A percentile compares a stretch with the other conserved stretches of the same genome.
These are phyloP conservation scores for Dactylellina sp. DNA, from an alignment of 2,329 filamentous ascomycete species.

Conservation along the genomic window DNA sequence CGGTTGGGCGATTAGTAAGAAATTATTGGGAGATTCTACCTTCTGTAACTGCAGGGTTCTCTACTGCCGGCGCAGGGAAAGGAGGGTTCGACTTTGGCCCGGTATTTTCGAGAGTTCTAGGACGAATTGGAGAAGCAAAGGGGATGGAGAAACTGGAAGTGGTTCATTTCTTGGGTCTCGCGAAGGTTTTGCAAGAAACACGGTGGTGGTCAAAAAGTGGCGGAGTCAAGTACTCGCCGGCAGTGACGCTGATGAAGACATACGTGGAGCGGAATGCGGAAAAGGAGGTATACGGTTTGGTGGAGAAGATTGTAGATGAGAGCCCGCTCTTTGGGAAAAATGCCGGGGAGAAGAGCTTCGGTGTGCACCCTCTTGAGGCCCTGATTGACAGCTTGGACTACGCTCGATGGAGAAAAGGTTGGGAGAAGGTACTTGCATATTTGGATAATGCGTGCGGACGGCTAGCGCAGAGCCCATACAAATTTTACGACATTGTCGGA, in stretches of 20 bases:
- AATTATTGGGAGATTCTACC: constrained; percentile 89
- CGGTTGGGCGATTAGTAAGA: constrained; percentile 79
- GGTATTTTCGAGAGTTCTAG: constrained; percentile 76
- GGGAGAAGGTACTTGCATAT: constrained; percentile 43
- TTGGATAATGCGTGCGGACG: constrained; percentile 49
- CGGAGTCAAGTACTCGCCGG: constrained; percentile 33
- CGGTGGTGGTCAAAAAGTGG: constrained; percentile 60
- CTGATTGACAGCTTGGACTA: constrained; percentile 45
- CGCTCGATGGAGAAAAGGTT: constrained; percentile 10
- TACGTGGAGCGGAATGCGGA: constrained; percentile 14
- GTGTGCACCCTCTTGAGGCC: constrained; percentile 35
- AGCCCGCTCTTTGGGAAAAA: constrained; percentile 44
- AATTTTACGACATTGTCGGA: constrained; percentile 54
- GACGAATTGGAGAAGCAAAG: constrained; percentile 31
- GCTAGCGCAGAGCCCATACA: constrained; percentile 45
- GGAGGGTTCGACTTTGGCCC: constrained; percentile 90
- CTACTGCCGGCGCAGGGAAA: constrained; percentile 66
- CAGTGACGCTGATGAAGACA: constrained; percentile 40
- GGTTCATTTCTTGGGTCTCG: constrained; percentile 58
- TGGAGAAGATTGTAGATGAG: constrained; percentile 47
- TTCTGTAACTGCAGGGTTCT: background rate
- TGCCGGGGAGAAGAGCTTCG: background rate
- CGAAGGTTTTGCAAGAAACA: constrained; percentile 58
- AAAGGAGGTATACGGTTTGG: constrained; percentile 20
- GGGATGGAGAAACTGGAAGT: constrained; percentile 59